These are phyloP conservation scores for Colletotrichum sp. DNA, from an alignment of 2,329 filamentous ascomycete species.

Conservation along the genomic window DNA sequence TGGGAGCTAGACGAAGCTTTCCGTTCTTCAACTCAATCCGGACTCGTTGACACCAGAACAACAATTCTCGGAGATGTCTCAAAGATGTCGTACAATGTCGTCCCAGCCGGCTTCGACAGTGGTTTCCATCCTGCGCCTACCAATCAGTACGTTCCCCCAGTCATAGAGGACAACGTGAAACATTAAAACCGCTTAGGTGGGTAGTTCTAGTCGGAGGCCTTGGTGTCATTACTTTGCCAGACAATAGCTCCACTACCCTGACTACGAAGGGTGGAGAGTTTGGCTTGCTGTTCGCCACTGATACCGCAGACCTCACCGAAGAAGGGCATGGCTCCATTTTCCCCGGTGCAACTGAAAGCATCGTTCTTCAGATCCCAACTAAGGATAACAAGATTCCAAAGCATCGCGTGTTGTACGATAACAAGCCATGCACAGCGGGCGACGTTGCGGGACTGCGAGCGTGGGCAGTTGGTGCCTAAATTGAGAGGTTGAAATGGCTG, in stretches of 20 bases:
- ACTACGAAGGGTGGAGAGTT: background rate
- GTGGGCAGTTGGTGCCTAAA: background rate
- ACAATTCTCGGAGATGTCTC: background rate
- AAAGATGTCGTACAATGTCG: background rate
- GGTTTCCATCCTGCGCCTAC: background rate
- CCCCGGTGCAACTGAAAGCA: background rate
- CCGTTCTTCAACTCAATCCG: background rate
- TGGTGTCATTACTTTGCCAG: background rate
- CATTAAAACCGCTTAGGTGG: background rate
- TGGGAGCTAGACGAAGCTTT: background rate
- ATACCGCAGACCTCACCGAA: background rate
- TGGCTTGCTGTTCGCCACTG: background rate
- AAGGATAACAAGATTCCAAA: background rate
- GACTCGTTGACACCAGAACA: background rate
- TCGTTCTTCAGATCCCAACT: background rate
- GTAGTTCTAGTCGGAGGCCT: background rate
- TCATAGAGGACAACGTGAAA: rapidly evolving
- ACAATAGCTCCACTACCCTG: background rate
- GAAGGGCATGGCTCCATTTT: background rate
- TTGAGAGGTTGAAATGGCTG: background rate
- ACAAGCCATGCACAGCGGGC: background rate
- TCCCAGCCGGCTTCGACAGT: background rate
- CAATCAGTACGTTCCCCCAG: background rate
- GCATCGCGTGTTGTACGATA: background rate
- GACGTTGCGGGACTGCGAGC: background rate